Evolutionary conservation across 1,284 basidiomycete genomes (phyloP), one percentile per base, ranked within the genome.

Genomic region (Ceraceosorus bombacis): DNA sequence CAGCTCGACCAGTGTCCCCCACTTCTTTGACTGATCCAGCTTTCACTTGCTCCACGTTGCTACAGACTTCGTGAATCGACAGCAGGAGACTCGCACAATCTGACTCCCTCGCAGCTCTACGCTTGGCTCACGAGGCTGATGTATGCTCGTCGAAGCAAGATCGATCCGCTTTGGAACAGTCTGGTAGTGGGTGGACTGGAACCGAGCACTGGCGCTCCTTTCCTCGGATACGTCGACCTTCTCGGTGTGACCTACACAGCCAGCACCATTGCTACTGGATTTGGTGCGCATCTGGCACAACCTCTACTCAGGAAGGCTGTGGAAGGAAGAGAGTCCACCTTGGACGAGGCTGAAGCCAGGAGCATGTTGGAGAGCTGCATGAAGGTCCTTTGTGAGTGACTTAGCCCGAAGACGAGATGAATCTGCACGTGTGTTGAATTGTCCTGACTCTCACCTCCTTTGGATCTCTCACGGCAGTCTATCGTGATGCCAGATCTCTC

Each of bases 101-200:
- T 98, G 7, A 88, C 90, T 7, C 90, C 95, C 0, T 82, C 82
- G 2, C 90, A 98, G 77, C 88, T 98, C 66, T 96, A 97, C 79
- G 90, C 93, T 71, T 96, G 90, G 76, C 83, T 99, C 48, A 83
- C 87, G 5, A 87, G 89, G 72, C 82, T 94, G 66, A 92, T 97
- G 89, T 99, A 98, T 79, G 82, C 81, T 5, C 84, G 91, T 53
- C 82, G 95, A 69, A 85, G 85, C 48, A 90, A 94, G 82, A 84
- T 97, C 78, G 82, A 98, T 78, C 95, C 95, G 0, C 80, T 97
- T 41, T 98, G 95, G 95, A 99, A 99, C 76, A 85, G 91, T 27
- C 80, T 96, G 54, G 82, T 99, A 58, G 88, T 99, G 48, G 95
- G 91, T n/a, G 75, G 75, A 4, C 64, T 70, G 12, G 69, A 74